phyloP scores from a whole-genome alignment of 2,329 filamentous ascomycete species.

The Aspergillus quadricinctus region DNA sequence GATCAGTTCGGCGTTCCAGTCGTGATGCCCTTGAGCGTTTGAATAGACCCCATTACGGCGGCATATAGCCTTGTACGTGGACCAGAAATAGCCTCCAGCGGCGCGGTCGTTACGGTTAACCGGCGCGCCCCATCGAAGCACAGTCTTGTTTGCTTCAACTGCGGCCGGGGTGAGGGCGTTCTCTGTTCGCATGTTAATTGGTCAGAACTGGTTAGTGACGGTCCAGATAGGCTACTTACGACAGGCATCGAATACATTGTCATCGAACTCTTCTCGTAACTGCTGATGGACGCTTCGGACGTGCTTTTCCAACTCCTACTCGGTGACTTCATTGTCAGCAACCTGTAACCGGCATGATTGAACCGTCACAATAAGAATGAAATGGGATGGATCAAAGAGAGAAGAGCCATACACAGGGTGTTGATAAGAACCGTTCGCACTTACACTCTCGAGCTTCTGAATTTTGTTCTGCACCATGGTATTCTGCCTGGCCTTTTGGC shows the following conservation, averaged over 20 bases:
- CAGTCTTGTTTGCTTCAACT: constrained; percentile 22
- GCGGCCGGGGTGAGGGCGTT: not conserved
- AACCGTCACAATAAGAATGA: not conserved
- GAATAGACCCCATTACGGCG: constrained; percentile 46
- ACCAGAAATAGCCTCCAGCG: constrained; percentile 47
- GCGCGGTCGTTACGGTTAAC: constrained; percentile 11
- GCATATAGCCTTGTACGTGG: constrained; percentile 56
- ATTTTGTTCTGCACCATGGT: not conserved
- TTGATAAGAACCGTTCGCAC: not conserved
- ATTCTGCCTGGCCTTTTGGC: not conserved
- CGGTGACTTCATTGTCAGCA: not conserved
- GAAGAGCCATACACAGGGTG: not conserved
- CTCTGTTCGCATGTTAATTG: not conserved
- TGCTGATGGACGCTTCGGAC: not conserved
- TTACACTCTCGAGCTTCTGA: not conserved
- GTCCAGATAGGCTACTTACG: constrained; percentile 1
- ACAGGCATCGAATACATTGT: not conserved
- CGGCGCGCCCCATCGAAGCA: constrained; percentile 37
- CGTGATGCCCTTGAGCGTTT: not conserved
- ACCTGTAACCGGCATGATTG: not conserved
- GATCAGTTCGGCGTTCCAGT: not conserved
- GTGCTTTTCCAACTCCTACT: not conserved
- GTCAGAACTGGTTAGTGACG: not conserved
- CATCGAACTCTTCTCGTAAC: not conserved
- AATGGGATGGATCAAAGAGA: not conserved